Conservation (phyloP, 345 rosid species). For the Rhodamnia argentea region DNA sequence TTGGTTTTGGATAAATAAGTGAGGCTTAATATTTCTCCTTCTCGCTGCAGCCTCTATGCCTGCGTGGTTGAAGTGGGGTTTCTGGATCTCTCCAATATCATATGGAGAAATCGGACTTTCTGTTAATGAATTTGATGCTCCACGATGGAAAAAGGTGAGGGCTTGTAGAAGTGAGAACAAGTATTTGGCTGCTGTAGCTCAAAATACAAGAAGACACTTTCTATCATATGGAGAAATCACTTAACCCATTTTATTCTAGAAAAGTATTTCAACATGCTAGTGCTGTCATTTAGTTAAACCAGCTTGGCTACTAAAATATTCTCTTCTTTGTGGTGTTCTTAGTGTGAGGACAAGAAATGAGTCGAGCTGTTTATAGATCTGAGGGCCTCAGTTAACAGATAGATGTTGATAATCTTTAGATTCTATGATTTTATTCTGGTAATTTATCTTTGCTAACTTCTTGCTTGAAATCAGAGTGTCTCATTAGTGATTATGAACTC, state of each 20-base stretch:
- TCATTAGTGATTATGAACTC: neutral
- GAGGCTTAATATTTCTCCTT: neutral
- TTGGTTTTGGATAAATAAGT: neutral
- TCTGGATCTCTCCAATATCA: constrained; percentile 60
- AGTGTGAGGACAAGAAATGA: neutral
- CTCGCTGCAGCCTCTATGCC: constrained; percentile 58
- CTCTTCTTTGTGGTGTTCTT: neutral
- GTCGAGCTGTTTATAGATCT: neutral
- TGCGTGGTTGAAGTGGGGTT: constrained; percentile 66
- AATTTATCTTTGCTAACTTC: neutral
- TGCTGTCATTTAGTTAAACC: neutral
- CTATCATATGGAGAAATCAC: neutral
- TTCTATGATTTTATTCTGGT: neutral
- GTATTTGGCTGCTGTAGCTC: neutral
- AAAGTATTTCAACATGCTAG: neutral
- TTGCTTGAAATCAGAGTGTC: neutral
- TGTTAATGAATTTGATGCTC: constrained; percentile 62
- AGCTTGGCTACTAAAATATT: neutral
- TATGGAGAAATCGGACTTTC: constrained; percentile 65
- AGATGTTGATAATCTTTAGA: neutral
- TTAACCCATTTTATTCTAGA: neutral
- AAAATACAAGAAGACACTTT: neutral
- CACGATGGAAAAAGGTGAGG: constrained; percentile 64
- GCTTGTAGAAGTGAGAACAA: neutral
- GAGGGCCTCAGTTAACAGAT: neutral